A percentile compares a stretch with the other conserved stretches of the same genome.
These are phyloP conservation scores for Ascoidea asiatica DNA, from an alignment of 805 yeast genomes.

Conservation along the genomic window DNA sequence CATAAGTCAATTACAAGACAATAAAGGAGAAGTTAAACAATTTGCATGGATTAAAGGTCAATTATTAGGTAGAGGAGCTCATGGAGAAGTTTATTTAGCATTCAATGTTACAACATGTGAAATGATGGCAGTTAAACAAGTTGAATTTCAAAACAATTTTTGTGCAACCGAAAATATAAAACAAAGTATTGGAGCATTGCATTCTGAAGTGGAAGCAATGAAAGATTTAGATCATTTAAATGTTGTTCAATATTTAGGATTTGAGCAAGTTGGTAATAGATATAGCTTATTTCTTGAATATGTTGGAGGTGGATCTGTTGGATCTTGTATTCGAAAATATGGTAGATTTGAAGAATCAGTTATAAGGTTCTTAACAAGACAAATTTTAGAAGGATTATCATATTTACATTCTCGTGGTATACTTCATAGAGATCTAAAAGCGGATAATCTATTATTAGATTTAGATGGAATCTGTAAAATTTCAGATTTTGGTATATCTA, in stretches of 20 bases:
- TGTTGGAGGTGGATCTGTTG: slow-evolving; percentile 96
- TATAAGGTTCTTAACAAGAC: slow-evolving; percentile 60
- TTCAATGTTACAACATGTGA: slow-evolving; percentile 94
- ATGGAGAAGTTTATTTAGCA: slow-evolving; percentile 87
- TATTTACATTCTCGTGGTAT: slow-evolving; percentile 82
- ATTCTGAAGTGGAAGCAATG: slow-evolving; percentile 84
- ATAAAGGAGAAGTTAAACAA: slow-evolving; percentile 60
- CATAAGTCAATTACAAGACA: slow-evolving; percentile 50
- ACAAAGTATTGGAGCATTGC: slow-evolving; percentile 69
- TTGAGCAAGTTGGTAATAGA: slow-evolving; percentile 58
- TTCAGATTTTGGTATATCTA: slow-evolving; percentile 93
- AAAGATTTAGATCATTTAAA: slow-evolving; percentile 89
- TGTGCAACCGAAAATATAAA: slow-evolving; percentile 28
- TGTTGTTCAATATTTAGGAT: slow-evolving; percentile 92
- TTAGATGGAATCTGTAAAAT: slow-evolving; percentile 90
- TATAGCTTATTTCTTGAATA: slow-evolving; percentile 87
- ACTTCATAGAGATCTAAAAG: slow-evolving; percentile 86
- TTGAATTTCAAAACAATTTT: slow-evolving; percentile 42
- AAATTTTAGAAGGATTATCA: slow-evolving; percentile 74
- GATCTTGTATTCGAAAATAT: slow-evolving; percentile 65
- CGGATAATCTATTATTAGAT: slow-evolving; percentile 82
- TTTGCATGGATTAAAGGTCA: slow-evolving; percentile 98
- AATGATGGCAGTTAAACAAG: slow-evolving; percentile 97
- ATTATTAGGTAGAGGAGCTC: slow-evolving; percentile 89
- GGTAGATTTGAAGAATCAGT: slow-evolving; percentile 77